Percentiles rank a stretch among this genome's conserved stretches.
Conservation (phyloP, 352 stramenopile genomes). For the Pythium biforme region DNA sequence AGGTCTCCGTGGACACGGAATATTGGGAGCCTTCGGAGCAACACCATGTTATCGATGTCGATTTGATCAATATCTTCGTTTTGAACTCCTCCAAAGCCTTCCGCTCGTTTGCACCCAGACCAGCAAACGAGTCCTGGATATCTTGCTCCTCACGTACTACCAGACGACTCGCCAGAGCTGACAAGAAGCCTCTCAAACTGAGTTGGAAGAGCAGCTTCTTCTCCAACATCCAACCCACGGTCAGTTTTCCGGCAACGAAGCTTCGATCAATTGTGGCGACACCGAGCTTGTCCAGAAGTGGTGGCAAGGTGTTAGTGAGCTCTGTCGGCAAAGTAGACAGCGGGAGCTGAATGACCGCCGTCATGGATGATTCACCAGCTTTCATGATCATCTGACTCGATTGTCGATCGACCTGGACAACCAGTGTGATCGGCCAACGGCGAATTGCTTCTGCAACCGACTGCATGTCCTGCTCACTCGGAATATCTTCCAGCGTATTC, state of each 20-base stretch:
- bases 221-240: constrained; percentile 20
- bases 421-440: constrained; percentile 16
- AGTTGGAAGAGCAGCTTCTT: constrained; percentile 6
- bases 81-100: constrained; percentile 14
- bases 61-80: background rate
- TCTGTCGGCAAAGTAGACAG: background rate
- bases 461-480: background rate
- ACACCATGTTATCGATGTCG: constrained; percentile 1
- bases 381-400: constrained; percentile 9
- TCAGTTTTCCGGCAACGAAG: constrained; percentile 5
- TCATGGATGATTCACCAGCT: constrained; percentile 7
- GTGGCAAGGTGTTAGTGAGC: background rate
- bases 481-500: constrained; percentile 1
- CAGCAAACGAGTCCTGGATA: constrained; percentile 2
- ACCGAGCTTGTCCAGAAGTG: constrained; percentile 16
- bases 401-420: background rate
- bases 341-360: constrained; percentile 7
- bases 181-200: constrained; percentile 22
- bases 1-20: constrained; percentile 17
- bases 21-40: constrained; percentile 20
- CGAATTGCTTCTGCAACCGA: constrained; percentile 1
- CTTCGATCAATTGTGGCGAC: constrained; percentile 13
- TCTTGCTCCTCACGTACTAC: background rate
- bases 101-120: constrained; percentile 5
- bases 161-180: constrained; percentile 12